phyloP scores from a whole-genome alignment of 495 filamentous ascomycete genomes.

The Pseudotulostoma volvatum region DNA sequence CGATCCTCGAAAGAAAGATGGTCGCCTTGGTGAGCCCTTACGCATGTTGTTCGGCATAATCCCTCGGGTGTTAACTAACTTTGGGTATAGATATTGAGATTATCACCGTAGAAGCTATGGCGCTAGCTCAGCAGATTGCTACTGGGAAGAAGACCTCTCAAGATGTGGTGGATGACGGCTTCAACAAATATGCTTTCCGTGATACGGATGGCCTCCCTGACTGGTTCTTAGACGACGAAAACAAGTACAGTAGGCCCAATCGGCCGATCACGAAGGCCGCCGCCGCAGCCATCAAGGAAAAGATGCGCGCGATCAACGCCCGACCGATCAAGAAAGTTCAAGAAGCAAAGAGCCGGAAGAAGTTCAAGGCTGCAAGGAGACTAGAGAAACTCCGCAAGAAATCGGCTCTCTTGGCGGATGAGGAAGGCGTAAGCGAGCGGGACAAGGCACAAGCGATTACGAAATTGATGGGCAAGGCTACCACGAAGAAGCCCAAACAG shows the following conservation, averaged over 20 bases:
- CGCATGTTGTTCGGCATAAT: no score
- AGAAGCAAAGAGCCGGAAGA: constrained; percentile 90
- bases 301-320: constrained; percentile 82
- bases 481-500: constrained; percentile 70
- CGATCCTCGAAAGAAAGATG: constrained; percentile 51
- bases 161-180: constrained; percentile 76
- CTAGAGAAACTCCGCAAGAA: constrained; percentile 94
- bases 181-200: constrained; percentile 82
- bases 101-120: constrained; percentile 97
- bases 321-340: constrained; percentile 98
- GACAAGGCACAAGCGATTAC: constrained; percentile 81
- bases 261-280: constrained; percentile 82
- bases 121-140: constrained; percentile 82
- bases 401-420: constrained; percentile 67
- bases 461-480: constrained; percentile 63
- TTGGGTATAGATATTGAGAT: constrained; percentile 81
- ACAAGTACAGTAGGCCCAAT: constrained; percentile 62
- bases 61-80: no score
- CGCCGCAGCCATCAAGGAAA: constrained; percentile 87
- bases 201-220: constrained; percentile 88
- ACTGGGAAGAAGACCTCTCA: constrained; percentile 61
- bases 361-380: constrained; percentile 78
- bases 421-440: constrained; percentile 81
- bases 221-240: constrained; percentile 95
- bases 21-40: constrained; percentile 46